phyloP scores from a whole-genome alignment of 352 stramenopile species.

The Phytophthora palmivora region DNA sequence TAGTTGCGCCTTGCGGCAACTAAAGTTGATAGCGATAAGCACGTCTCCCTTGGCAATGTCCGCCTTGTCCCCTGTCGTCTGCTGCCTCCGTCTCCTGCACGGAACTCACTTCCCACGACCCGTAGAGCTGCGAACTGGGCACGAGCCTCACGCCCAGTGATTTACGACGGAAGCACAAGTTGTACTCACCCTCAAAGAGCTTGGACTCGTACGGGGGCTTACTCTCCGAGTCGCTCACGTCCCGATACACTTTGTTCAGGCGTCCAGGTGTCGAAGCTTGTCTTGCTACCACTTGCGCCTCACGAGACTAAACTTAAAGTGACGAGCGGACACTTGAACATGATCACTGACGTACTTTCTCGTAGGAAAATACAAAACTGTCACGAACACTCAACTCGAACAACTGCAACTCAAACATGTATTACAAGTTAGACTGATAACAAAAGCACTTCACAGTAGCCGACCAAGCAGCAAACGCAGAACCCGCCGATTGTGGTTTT shows the following conservation, averaged over 20 bases:
- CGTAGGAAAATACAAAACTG: too few relatives aligned
- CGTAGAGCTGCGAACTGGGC: constrained; percentile 82
- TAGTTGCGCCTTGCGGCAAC: constrained; percentile 52
- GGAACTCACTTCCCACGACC: constrained; percentile 78
- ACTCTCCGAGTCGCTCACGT: constrained; percentile 22
- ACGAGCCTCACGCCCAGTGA: constrained; percentile 79
- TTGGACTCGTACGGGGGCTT: constrained; percentile 51
- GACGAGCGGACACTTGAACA: constrained; percentile 27
- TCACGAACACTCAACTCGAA: too few relatives aligned
- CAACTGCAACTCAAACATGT: too few relatives aligned
- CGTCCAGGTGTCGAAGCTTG: not conserved
- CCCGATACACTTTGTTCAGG: constrained; percentile 2
- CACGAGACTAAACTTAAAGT: not conserved
- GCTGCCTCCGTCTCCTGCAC: constrained; percentile 29
- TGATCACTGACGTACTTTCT: too few relatives aligned
- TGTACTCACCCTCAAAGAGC: constrained; percentile 74
- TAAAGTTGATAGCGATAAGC: constrained; percentile 73
- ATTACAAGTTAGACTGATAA: too few relatives aligned
- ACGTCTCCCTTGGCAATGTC: constrained; percentile 61
- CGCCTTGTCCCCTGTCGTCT: constrained; percentile 20
- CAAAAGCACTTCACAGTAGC: too few relatives aligned
- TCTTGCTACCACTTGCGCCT: constrained; percentile 8
- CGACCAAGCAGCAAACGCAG: too few relatives aligned
- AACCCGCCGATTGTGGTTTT: too few relatives aligned
- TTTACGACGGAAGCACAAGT: constrained; percentile 66